phyloP scores from a whole-genome alignment of 192 early-diverging fungal species.

The Allomyces javanicus region DNA sequence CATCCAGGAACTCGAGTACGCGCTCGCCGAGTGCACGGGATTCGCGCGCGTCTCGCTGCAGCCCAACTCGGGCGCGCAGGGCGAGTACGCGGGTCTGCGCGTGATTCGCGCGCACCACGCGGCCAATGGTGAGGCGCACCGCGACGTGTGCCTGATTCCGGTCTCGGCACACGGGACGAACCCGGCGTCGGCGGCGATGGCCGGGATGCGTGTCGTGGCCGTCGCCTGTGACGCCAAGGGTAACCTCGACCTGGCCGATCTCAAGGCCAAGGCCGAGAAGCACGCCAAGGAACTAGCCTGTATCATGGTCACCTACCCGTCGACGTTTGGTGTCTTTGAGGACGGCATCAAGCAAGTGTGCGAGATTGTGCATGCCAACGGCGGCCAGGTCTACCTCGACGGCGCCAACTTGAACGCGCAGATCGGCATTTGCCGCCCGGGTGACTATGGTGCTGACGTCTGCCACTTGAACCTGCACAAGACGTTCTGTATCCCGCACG shows the following conservation, averaged over 20 bases:
- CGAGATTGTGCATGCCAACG: constrained; percentile 75
- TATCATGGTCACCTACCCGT: constrained; percentile 98
- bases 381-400: constrained; percentile 99
- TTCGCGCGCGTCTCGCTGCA: constrained; percentile 84
- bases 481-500: constrained; percentile 97
- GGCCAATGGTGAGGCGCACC: constrained; percentile 57
- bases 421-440: constrained; percentile 64
- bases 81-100: constrained; percentile 94
- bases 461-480: constrained; percentile 99
- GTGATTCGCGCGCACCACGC: constrained; percentile 83
- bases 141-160: constrained; percentile 89
- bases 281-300: constrained; percentile 72
- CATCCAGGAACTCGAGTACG: constrained; percentile 74
- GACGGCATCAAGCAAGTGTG: constrained; percentile 67
- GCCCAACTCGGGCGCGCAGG: constrained; percentile 98
- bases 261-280: constrained; percentile 72
- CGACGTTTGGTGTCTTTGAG: constrained; percentile 98
- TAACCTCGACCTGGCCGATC: constrained; percentile 78
- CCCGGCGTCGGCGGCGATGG: constrained; percentile 96
- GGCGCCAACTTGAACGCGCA: constrained; percentile 83
- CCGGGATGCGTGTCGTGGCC: constrained; percentile 79
- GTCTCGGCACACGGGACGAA: constrained; percentile 99
- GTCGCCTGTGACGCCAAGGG: constrained; percentile 83
- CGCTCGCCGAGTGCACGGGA: constrained; percentile 78
- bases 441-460: constrained; percentile 94